A percentile compares a stretch with the other conserved stretches of the same genome.
These are phyloP conservation scores for Pleomassaria siparia DNA, from an alignment of 2,329 filamentous ascomycete species.

Conservation along the genomic window DNA sequence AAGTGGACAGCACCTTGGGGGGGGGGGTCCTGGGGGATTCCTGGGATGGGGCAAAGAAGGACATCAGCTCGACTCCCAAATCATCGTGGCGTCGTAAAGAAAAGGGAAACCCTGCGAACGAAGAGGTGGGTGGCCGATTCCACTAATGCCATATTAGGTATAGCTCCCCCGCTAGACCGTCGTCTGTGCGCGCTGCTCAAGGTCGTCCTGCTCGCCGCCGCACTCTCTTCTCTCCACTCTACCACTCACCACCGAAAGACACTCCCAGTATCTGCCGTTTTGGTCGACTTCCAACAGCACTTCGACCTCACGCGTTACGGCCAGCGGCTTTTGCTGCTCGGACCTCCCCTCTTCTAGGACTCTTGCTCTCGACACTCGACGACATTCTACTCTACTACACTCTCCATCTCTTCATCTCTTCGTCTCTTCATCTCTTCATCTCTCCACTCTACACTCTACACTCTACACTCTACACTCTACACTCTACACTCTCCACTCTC, in stretches of 20 bases:
- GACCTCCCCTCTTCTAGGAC: constrained; percentile 37
- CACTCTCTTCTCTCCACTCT: constrained; percentile 17
- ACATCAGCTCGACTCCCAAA: not conserved
- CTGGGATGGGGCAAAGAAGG: too few species aligned
- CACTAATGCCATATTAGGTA: not conserved
- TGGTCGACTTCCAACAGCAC: constrained; percentile 36
- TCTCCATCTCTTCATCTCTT: too few species aligned
- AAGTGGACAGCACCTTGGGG: too few species aligned
- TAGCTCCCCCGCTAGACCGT: not conserved
- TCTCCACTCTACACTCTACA: too few species aligned
- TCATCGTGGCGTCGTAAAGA: not conserved
- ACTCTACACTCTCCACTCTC: constrained; percentile 25
- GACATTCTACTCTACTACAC: too few species aligned
- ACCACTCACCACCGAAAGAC: constrained; percentile 13
- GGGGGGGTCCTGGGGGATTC: too few species aligned
- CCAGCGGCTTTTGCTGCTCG: constrained; percentile 44
- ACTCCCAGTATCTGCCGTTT: constrained; percentile 33
- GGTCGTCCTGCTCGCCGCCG: not conserved
- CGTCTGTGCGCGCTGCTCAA: not conserved
- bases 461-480: constrained; percentile 16
- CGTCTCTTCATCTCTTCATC: too few species aligned
- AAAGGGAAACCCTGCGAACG: not conserved
- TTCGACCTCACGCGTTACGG: constrained; percentile 41
- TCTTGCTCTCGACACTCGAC: too few species aligned
- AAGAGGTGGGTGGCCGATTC: not conserved